Conservation (phyloP, 768 basidiomycete species). For the Phanerochaete sordida region DNA sequence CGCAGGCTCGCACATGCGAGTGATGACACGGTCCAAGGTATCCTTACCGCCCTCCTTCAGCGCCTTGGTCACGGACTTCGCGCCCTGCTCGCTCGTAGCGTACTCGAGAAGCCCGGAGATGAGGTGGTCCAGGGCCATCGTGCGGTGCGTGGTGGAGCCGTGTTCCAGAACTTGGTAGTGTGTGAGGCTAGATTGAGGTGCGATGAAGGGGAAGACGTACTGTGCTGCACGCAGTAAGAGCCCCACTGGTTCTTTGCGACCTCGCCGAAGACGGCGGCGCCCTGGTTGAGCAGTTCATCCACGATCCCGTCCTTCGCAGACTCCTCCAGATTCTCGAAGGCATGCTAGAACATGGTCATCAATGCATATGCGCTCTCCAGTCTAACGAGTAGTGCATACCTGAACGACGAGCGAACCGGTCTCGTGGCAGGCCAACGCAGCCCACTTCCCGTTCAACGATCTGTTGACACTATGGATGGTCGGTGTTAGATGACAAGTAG, state of each 20-base stretch:
- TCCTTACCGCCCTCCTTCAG: slow-evolving; percentile 82
- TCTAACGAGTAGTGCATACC: slow-evolving; percentile 35
- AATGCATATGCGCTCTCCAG: neutral
- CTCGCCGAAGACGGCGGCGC: slow-evolving; percentile 61
- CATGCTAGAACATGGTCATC: slow-evolving; percentile 48
- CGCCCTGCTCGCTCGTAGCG: slow-evolving; percentile 81
- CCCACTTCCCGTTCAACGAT: slow-evolving; percentile 86
- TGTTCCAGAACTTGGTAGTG: slow-evolving; percentile 69
- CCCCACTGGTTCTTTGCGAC: slow-evolving; percentile 90
- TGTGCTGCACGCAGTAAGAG: slow-evolving; percentile 82
- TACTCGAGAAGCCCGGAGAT: slow-evolving; percentile 75
- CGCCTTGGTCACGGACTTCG: slow-evolving; percentile 83
- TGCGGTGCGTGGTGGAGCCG: slow-evolving; percentile 70
- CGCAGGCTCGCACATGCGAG: slow-evolving; percentile 82
- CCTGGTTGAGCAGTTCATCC: slow-evolving; percentile 77
- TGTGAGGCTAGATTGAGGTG: neutral
- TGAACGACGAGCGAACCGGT: slow-evolving; percentile 87
- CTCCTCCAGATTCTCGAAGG: slow-evolving; percentile 82
- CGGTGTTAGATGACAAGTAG: neutral
- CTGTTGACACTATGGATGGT: slow-evolving; percentile 65
- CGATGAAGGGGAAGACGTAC: slow-evolving; percentile 39
- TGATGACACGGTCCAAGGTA: slow-evolving; percentile 68
- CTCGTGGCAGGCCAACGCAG: slow-evolving; percentile 84
- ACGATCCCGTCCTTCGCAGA: slow-evolving; percentile 83
- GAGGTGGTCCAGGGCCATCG: slow-evolving; percentile 76